Base-by-base conservation (phyloP, 805 yeast genomes). In the Suhomyces sp. region DNA sequence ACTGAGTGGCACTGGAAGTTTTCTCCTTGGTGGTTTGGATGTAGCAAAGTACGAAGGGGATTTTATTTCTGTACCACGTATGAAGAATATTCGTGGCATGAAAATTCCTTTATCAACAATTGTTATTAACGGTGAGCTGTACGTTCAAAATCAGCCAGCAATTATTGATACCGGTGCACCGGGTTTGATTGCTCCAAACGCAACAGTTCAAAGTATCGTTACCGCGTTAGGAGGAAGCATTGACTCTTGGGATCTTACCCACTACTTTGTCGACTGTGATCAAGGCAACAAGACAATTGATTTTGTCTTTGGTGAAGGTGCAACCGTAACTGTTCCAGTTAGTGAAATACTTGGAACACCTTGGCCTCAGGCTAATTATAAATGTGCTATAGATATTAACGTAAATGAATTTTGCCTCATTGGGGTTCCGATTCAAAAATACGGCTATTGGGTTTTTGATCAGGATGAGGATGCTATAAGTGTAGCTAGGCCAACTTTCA, bases 21-120 rank as follows among this genome's bases (percentile, higher is more conserved):
- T 62, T 20, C 46, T 62, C 10, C 58, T 62, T 47, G 66, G 66
- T 10, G 66, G 60, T 9, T 53, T 58, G 13, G 66, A 62, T 50
- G 22, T 44, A 3, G 59, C 48, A 25, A 62, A 62, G 53, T 56
- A 49, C 43, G 43, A 45, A 13, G 61, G 60, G 2, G 29, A 31
- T 10, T 47, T 54, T 43, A 12, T 24, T 21, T 43, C 62, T 47
- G 19, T 58, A 2, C 57, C 57, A 13, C n/a, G 19, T 12, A 21
- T 50, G 15, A 47, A 20, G 4, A 6, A 24, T 3, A 12, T 37
- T 1, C 48, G 37, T 10, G 48, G 49, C 6, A 17, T 17, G 19
- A 29, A 15, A 8, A 49, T 43, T 17, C 15, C 40, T 37, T 31
- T 46, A 21, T n/a, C 13, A 7, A 31, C 40, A n/a, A 46, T 46